Percentiles rank a stretch among this genome's conserved stretches.
Conservation (phyloP, 768 basidiomycete species). For the Lanmaoa pseudosensibilis region DNA sequence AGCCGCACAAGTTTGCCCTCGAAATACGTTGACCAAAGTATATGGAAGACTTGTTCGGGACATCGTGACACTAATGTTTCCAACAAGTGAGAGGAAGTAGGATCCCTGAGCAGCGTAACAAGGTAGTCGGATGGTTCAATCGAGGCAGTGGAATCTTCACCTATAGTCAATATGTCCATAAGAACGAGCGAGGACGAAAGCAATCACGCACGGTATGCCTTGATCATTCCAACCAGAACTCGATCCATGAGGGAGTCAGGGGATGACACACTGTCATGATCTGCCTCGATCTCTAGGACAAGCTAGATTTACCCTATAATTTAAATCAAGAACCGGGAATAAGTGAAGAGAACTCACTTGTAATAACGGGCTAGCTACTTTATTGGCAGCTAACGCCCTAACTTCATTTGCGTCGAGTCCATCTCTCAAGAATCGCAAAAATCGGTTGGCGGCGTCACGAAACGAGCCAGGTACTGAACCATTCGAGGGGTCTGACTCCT, state of each 20-base stretch:
- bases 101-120: constrained; percentile 77
- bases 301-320: constrained; percentile 49
- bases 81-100: constrained; percentile 87
- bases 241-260: constrained; percentile 79
- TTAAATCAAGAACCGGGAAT: constrained; percentile 9
- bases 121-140: constrained; percentile 74
- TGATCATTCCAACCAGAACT: constrained; percentile 73
- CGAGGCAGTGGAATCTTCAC: constrained; percentile 33
- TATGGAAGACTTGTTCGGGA: constrained; percentile 57
- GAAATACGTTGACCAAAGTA: constrained; percentile 81
- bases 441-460: constrained; percentile 38
- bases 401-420: constrained; percentile 69
- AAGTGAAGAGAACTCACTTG: constrained; percentile 47
- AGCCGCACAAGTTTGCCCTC: constrained; percentile 67
- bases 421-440: constrained; percentile 53
- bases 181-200: neutral
- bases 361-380: constrained; percentile 74
- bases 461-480: constrained; percentile 49
- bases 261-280: constrained; percentile 55
- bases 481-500: constrained; percentile 30
- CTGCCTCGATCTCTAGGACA: constrained; percentile 79
- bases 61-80: constrained; percentile 72
- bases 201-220: constrained; percentile 53
- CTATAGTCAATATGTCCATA: constrained; percentile 31
- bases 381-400: constrained; percentile 70